Evolutionary conservation across 2,329 filamentous ascomycete species (phyloP), one percentile per base, ranked within the genome.

Genomic region (Salinomyces thailandicus): DNA sequence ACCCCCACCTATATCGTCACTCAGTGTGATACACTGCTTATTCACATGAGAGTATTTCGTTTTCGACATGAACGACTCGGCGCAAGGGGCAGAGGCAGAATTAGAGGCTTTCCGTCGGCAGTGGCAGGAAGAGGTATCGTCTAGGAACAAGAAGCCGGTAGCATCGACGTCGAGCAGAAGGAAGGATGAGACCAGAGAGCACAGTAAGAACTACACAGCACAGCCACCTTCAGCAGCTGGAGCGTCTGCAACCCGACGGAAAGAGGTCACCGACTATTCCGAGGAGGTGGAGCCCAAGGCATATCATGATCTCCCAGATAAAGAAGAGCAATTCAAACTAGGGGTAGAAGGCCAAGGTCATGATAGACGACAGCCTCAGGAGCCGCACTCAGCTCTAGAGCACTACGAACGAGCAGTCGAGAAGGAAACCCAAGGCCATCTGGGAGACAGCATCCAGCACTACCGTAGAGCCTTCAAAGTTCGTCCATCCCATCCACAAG

Each of bases 361-460:
- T 18, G 46, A 58, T 7, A 48, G 57, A 43, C 46, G 55, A 3
- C 32, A 47, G 8, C 53, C 44, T 13, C 46, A 56, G 40, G 73
- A 81, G 48, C 82, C 82, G 4, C 66, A 68, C 15, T 83, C 87
- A 8, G 91, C 91, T 1, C 63, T 98, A 12, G 91, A 96, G 50
- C 84, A 94, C 59, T 96, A 91, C 52, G 91, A 96, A 58, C 77
- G 75, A 55, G 91, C 89, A 3, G 87, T 94, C 38, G 82, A 93
- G 61, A 86, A 79, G 59, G 91, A 98, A 62, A 74, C 72, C 0
- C 75, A 82, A 50, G 91, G 91, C 1, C 91, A 77, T 44, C 68
- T 96, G 34, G 86, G 87, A 4, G 89, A 96, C 45, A 96, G 89
- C 55, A 59, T 98, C 37, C 77, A 74, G 46, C 72, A 93, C 34